Conservation (phyloP, 176 grass and related monocot species). For the Carex pumila region DNA sequence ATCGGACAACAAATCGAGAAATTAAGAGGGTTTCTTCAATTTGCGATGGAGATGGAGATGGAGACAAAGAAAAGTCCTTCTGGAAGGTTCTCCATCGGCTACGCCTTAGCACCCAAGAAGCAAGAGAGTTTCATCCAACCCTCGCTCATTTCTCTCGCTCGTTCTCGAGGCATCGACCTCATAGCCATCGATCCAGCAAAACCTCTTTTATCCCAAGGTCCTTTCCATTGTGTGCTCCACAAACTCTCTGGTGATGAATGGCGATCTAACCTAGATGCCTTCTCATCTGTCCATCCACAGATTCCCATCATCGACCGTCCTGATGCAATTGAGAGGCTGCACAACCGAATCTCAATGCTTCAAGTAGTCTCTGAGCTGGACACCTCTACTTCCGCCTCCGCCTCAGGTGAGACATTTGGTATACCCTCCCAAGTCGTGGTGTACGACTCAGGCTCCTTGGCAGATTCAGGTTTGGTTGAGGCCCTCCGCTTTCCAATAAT, state of each 20-base stretch:
- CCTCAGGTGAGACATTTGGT: slow-evolving; percentile 49
- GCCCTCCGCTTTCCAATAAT: slow-evolving; percentile 79
- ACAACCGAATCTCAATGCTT: slow-evolving; percentile 96
- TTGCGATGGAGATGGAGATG: neutral
- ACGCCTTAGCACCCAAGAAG: slow-evolving; percentile 80
- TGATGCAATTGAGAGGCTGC: slow-evolving; percentile 79
- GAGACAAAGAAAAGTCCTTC: slow-evolving; percentile 2
- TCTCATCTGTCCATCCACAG: slow-evolving; percentile 39
- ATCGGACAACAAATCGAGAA: neutral
- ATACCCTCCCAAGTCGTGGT: slow-evolving; percentile 84
- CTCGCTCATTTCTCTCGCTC: slow-evolving; percentile 44
- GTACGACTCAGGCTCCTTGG: slow-evolving; percentile 54
- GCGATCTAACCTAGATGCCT: slow-evolving; percentile 62
- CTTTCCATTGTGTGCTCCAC: slow-evolving; percentile 83
- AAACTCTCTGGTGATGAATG: slow-evolving; percentile 67
- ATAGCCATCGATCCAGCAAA: slow-evolving; percentile 47
- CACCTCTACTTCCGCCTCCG: slow-evolving; percentile 16
- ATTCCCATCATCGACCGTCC: slow-evolving; percentile 60
- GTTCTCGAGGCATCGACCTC: slow-evolving; percentile 52
- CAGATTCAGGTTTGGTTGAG: slow-evolving; percentile 58
- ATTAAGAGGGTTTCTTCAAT: neutral
- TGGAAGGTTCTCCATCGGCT: slow-evolving; percentile 43
- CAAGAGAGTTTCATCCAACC: slow-evolving; percentile 78
- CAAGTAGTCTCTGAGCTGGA: slow-evolving; percentile 87
- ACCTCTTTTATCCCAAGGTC: slow-evolving; percentile 65